phyloP scores from a whole-genome alignment of 768 basidiomycete genomes.

The Sarcodon sp. region DNA sequence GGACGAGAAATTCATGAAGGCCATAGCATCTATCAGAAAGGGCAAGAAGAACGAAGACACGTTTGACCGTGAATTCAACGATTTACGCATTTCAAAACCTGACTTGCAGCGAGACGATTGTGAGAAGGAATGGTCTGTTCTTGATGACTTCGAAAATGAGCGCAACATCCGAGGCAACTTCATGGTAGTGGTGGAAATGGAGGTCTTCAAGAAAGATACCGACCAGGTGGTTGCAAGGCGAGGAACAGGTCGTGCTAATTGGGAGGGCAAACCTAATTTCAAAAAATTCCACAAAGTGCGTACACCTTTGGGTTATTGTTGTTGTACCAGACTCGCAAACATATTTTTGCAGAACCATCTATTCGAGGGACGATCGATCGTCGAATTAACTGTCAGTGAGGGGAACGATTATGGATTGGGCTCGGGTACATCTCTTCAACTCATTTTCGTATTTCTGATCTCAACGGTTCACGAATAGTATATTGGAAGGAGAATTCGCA shows the following conservation, averaged over 20 bases:
- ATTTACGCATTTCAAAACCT: slow-evolving; percentile 58
- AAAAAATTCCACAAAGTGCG: slow-evolving; percentile 73
- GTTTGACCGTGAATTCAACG: slow-evolving; percentile 74
- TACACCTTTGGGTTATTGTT: background rate
- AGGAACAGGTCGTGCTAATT: slow-evolving; percentile 17
- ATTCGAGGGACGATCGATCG: slow-evolving; percentile 16
- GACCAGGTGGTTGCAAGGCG: slow-evolving; percentile 8
- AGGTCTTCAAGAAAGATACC: slow-evolving; percentile 28
- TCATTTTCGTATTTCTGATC: slow-evolving; percentile 1
- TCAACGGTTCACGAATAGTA: slow-evolving; percentile 20
- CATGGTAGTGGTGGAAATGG: slow-evolving; percentile 65
- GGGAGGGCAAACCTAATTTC: slow-evolving; percentile 49
- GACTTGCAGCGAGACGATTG: slow-evolving; percentile 33
- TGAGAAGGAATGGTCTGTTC: slow-evolving; percentile 41
- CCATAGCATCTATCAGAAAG: slow-evolving; percentile 58
- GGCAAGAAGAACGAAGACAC: slow-evolving; percentile 56
- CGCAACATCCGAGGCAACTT: slow-evolving; percentile 58
- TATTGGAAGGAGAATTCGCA: slow-evolving; percentile 39
- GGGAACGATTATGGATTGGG: slow-evolving; percentile 45
- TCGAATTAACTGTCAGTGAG: slow-evolving; percentile 40
- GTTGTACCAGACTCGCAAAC: slow-evolving; percentile 13
- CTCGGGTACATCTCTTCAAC: slow-evolving; percentile 22
- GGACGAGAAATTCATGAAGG: slow-evolving; percentile 59
- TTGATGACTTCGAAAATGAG: slow-evolving; percentile 59
- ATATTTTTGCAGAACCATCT: slow-evolving; percentile 15